phyloP scores from a whole-genome alignment of 805 yeast species.

The Vanderwaltozyma polyspora region DNA sequence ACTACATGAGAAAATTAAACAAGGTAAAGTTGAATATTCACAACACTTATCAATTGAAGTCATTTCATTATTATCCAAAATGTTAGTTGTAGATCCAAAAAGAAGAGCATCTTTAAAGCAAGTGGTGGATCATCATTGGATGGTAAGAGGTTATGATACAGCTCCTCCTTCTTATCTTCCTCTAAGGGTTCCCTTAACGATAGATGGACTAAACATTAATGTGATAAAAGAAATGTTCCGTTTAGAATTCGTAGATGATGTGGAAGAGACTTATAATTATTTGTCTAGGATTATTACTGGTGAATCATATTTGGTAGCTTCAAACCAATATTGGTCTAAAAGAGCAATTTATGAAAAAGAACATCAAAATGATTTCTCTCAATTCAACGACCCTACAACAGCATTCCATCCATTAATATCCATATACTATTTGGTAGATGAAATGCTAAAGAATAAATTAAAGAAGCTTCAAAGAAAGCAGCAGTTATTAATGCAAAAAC shows the following conservation, averaged over 20 bases:
- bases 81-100: slow-evolving; percentile 84
- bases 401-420: slow-evolving; percentile 85
- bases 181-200: slow-evolving; percentile 54
- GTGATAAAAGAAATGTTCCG: slow-evolving; percentile 67
- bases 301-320: slow-evolving; percentile 39
- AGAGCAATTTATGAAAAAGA: slow-evolving; percentile 5
- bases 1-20: slow-evolving; percentile 85
- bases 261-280: slow-evolving; percentile 43
- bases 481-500: slow-evolving; percentile 14
- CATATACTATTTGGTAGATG: slow-evolving; percentile 76
- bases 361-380: slow-evolving; percentile 2
- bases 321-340: slow-evolving; percentile 21
- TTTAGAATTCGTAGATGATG: slow-evolving; percentile 63
- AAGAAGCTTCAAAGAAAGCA: slow-evolving; percentile 34
- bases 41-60: slow-evolving; percentile 69
- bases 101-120: slow-evolving; percentile 72
- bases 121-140: slow-evolving; percentile 87
- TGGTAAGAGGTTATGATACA: slow-evolving; percentile 75
- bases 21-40: slow-evolving; percentile 89
- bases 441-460: slow-evolving; percentile 61
- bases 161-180: slow-evolving; percentile 67
- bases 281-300: slow-evolving; percentile 50
- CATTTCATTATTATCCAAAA: slow-evolving; percentile 64
- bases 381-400: slow-evolving; percentile 58
- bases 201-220: slow-evolving; percentile 31